Base-by-base conservation (phyloP, 192 early-diverging fungal genomes). In the Pilaira anomala region DNA sequence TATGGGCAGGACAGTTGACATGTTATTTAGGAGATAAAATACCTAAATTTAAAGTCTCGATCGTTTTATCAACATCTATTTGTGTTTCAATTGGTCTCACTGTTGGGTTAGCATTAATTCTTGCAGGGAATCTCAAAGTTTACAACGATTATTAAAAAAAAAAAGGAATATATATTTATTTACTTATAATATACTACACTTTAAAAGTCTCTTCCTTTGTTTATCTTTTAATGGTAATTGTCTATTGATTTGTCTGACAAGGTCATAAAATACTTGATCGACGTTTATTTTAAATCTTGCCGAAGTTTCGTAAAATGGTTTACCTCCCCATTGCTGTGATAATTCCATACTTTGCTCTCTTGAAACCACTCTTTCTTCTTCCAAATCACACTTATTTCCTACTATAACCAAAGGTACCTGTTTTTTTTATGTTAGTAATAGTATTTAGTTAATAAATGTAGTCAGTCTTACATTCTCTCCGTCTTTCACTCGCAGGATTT, bases 301-400 rank as follows among this genome's bases (percentile, higher is more conserved):
- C 45, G 87, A 89, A n/a, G 92, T 88, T 68, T 97, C 95, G 60
- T 91, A 86, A 68, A 95, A 95, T 0, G 69, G 80, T 71, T 68
- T 80, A 51, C 76, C 82, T 70, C 80, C 80, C 83, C 77, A 88
- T 63, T 73, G 83, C 66, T 73, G 68, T 19, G 91, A 85, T 52
- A 93, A 70, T 26, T 63, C 52, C 44, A 65, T 71, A 24, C 89
- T 94, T 53, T 90, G 82, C 48, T 88, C 78, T 58, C 80, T 82
- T 16, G 78, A 69, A 18, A 89, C 85, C 48, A 76, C 75, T 39
- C 93, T 82, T 50, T 91, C 88, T 8, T 73, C 62, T 48, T 87
- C 86, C 63, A 91, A 69, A 80, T 96, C 94, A 64, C 88, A 93
- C 72, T 96, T 95, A 86, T 96, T 96, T 8, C 89, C 94, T 7